These are phyloP conservation scores for Fusarium sambucinum DNA, from an alignment of 2,329 filamentous ascomycete species.

Conservation along the genomic window DNA sequence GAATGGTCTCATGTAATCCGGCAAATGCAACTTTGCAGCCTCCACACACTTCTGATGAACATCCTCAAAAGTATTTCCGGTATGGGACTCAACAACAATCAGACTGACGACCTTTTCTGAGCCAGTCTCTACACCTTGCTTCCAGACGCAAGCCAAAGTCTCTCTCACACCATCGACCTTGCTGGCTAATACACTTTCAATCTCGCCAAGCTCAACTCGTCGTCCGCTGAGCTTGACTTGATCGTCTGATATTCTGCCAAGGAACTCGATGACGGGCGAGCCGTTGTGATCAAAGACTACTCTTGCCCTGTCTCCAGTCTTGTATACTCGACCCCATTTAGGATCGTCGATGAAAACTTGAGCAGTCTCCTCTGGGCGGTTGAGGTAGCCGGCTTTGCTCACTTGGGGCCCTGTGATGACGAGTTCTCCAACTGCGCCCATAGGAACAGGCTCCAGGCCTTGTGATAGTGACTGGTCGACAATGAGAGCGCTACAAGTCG, in stretches of 20 bases:
- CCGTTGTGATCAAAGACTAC: slow-evolving; percentile 3
- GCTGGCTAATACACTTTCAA: slow-evolving; percentile 20
- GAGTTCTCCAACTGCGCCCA: slow-evolving; percentile 22
- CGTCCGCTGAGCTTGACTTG: slow-evolving; percentile 33
- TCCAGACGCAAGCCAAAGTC: slow-evolving; percentile 19
- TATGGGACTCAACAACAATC: background rate
- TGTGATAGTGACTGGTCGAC: fast-evolving
- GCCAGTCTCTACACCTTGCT: background rate
- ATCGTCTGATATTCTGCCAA: slow-evolving; percentile 27
- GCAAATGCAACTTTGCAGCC: background rate
- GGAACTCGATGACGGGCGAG: slow-evolving; percentile 7
- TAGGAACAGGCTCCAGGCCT: background rate
- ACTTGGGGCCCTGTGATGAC: slow-evolving; percentile 24
- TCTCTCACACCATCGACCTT: background rate
- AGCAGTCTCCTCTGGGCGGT: slow-evolving; percentile 16
- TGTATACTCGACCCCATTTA: slow-evolving; percentile 5
- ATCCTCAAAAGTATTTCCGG: background rate
- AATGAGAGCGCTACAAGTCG: slow-evolving; percentile 1
- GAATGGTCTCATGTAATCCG: slow-evolving; percentile 34
- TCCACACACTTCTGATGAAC: background rate
- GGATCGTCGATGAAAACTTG: slow-evolving; percentile 2
- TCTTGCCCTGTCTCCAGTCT: slow-evolving; percentile 21
- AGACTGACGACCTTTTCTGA: slow-evolving; percentile 27
- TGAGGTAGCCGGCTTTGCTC: slow-evolving; percentile 19
- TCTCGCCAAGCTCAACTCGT: slow-evolving; percentile 28